Evolutionary conservation across 2,329 filamentous ascomycete genomes (phyloP).

Genomic region (Aspergillus hiratsukae): DNA sequence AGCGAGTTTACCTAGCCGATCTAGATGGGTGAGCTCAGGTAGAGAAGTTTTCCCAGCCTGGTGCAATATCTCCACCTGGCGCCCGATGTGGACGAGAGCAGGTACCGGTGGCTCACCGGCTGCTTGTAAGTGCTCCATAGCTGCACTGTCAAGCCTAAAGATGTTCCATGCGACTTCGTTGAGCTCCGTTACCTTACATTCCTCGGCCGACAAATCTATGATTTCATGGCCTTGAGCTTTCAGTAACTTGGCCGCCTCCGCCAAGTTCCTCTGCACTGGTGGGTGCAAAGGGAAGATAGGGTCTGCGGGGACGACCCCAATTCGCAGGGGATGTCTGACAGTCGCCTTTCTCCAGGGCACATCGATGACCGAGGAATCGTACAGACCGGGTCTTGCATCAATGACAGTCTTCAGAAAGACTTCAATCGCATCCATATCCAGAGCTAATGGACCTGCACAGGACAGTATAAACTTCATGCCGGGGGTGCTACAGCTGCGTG

Average conservation of each 20-base stretch:
- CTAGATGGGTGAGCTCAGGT: constrained; percentile 10
- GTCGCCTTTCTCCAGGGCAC: constrained; percentile 17
- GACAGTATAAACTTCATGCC: constrained; percentile 20
- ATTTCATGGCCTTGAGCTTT: constrained; percentile 43
- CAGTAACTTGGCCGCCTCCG: constrained; percentile 36
- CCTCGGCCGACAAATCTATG: constrained; percentile 23
- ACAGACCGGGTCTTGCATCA: constrained; percentile 9
- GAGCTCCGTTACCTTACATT: constrained; percentile 10
- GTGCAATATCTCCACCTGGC: constrained; percentile 7
- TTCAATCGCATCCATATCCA: constrained; percentile 16
- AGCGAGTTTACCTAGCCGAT: constrained; percentile 14
- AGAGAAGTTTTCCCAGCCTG: not conserved
- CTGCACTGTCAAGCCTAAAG: constrained; percentile 18
- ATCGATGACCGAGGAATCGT: constrained; percentile 18
- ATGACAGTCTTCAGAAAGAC: constrained; percentile 13
- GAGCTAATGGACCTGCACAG: constrained; percentile 16
- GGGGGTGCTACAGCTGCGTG: constrained; percentile 12
- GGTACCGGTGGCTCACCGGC: constrained; percentile 24
- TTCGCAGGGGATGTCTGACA: constrained; percentile 28
- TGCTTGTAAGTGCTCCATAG: constrained; percentile 13
- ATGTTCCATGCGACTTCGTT: constrained; percentile 20
- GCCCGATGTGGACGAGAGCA: constrained; percentile 7
- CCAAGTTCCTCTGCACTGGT: constrained; percentile 42
- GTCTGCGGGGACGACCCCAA: constrained; percentile 48
- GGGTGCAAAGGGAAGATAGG: constrained; percentile 47